Conservation (phyloP, 345 rosid species). For the Acer yangbiense region DNA sequence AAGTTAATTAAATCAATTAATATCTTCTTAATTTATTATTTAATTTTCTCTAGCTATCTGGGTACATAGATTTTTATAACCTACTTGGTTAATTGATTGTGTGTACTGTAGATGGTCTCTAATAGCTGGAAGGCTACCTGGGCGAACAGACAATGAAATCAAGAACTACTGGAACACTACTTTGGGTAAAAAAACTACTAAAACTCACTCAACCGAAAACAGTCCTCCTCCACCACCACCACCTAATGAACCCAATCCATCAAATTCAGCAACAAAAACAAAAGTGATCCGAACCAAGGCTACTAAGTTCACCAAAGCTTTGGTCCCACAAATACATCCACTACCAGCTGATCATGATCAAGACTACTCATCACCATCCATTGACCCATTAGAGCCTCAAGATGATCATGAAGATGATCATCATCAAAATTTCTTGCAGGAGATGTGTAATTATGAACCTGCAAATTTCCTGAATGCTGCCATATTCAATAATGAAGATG, state of each 20-base stretch:
- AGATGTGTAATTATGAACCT: background rate
- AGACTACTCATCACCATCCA: background rate
- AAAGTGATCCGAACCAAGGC: conserved; percentile 42
- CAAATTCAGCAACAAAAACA: conserved; percentile 8
- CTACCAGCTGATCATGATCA: background rate
- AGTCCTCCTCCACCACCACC: conserved; percentile 1
- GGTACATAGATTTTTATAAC: no score
- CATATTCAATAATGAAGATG: background rate
- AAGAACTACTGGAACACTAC: conserved; percentile 68
- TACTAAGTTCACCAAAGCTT: conserved; percentile 26
- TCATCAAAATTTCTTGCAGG: conserved; percentile 1
- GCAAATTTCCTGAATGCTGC: conserved; percentile 26
- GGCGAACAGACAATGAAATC: conserved; percentile 76
- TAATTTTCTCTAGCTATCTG: background rate
- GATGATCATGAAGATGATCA: background rate
- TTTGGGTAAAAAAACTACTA: conserved; percentile 41
- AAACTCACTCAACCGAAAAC: conserved; percentile 10
- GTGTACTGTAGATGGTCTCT: conserved; percentile 52
- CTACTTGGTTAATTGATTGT: background rate
- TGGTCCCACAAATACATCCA: conserved; percentile 19
- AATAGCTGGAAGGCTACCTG: conserved; percentile 68
- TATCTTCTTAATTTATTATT: no score
- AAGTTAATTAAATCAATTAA: no score
- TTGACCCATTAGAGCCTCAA: background rate
- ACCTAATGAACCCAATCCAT: background rate